phyloP scores from a whole-genome alignment of 768 basidiomycete genomes.

The Tricholomella constricta region DNA sequence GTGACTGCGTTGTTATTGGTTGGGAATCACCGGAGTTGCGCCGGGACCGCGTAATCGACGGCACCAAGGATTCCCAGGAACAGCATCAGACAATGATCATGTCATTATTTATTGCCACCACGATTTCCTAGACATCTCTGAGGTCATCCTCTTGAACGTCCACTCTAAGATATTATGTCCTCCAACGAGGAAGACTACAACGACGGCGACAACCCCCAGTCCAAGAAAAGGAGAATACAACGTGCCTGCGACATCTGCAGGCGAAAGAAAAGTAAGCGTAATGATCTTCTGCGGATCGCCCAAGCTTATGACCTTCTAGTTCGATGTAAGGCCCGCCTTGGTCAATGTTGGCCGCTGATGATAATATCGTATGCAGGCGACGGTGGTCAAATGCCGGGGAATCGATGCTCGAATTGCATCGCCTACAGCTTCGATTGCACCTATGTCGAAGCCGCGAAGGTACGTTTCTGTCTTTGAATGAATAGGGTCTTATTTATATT shows the following conservation, averaged over 20 bases:
- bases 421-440: conserved; percentile 66
- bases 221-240: conserved; percentile 74
- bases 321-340: conserved; percentile 50
- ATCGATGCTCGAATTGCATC: conserved; percentile 68
- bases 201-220: conserved; percentile 42
- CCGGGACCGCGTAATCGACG: conserved; percentile 12
- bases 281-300: background rate
- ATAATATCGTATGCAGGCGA: no score
- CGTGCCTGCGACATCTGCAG: conserved; percentile 83
- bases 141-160: conserved; percentile 14
- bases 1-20: background rate
- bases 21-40: background rate
- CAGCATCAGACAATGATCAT: conserved; percentile 4
- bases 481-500: background rate
- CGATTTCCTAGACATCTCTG: conserved; percentile 4
- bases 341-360: no score
- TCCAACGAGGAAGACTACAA: conserved; percentile 67
- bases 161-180: conserved; percentile 45
- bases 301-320: conserved; percentile 39
- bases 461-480: conserved; percentile 26
- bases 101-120: conserved; percentile 12
- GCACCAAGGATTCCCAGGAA: conserved; percentile 17
- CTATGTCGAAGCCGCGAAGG: conserved; percentile 71
- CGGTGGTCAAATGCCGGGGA: conserved; percentile 68
- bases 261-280: conserved; percentile 73